phyloP scores from a whole-genome alignment of 1,139 yeast genomes.

The Candida sp. region DNA sequence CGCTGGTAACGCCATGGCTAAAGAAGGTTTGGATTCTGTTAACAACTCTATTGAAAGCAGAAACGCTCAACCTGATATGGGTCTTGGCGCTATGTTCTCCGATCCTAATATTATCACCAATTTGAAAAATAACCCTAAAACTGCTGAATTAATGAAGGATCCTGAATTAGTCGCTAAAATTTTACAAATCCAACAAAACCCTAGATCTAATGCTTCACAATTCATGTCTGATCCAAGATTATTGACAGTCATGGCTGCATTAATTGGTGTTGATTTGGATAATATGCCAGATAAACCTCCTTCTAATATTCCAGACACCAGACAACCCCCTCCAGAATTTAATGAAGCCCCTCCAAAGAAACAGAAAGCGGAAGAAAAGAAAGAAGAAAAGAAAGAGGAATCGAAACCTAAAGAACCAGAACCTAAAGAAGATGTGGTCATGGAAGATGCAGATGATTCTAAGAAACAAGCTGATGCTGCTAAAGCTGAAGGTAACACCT shows the following conservation, averaged over 20 bases:
- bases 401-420: slow-evolving; percentile 19
- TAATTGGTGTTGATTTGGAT: slow-evolving; percentile 79
- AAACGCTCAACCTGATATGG: slow-evolving; percentile 61
- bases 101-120: slow-evolving; percentile 80
- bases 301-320: slow-evolving; percentile 13
- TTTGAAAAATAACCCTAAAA: slow-evolving; percentile 81
- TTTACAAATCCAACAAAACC: slow-evolving; percentile 63
- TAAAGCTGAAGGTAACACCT: slow-evolving; percentile 82
- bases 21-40: slow-evolving; percentile 74
- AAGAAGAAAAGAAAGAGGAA: no score
- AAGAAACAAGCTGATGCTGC: slow-evolving; percentile 69
- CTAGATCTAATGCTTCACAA: slow-evolving; percentile 65
- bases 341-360: slow-evolving; percentile 12
- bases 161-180: slow-evolving; percentile 79
- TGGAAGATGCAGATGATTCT: slow-evolving; percentile 19
- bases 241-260: slow-evolving; percentile 83
- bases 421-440: slow-evolving; percentile 34
- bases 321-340: slow-evolving; percentile 9
- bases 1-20: slow-evolving; percentile 80
- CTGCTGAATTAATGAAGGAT: slow-evolving; percentile 83
- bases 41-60: slow-evolving; percentile 50
- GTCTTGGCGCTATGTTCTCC: slow-evolving; percentile 70
- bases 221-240: slow-evolving; percentile 78
- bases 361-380: no score
- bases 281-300: slow-evolving; percentile 35